Percentiles rank a stretch among this genome's conserved stretches.
phyloP scores from a whole-genome alignment of 208 protist species.

The Lotmaria passim region DNA sequence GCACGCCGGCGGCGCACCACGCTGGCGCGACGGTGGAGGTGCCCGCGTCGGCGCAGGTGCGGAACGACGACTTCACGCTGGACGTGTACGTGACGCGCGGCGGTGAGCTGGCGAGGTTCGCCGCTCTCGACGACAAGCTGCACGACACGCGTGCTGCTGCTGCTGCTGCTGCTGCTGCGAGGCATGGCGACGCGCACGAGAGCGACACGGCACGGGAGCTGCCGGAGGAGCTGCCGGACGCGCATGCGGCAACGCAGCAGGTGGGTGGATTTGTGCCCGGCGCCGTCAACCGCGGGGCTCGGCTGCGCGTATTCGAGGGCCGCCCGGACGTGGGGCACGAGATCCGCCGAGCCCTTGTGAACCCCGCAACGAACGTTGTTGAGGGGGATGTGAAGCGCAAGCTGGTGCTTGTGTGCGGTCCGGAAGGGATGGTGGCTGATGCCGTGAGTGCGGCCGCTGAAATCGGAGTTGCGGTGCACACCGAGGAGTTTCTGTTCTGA shows the following conservation, averaged over 20 bases:
- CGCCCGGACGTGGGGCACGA: conserved; percentile 21
- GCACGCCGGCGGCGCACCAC: background rate
- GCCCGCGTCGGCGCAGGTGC: background rate
- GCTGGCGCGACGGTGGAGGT: background rate
- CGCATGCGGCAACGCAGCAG: background rate
- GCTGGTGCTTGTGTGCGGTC: conserved; percentile 51
- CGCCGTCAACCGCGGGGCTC: too few species aligned
- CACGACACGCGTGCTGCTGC: background rate
- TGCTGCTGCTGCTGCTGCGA: too few species aligned
- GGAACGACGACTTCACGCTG: background rate
- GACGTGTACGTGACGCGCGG: conserved; percentile 5
- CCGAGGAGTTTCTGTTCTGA: conserved; percentile 39
- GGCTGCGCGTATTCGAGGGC: conserved; percentile 12
- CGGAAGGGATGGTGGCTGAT: conserved; percentile 30
- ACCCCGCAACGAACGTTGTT: background rate
- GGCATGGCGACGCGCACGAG: background rate
- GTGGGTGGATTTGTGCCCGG: background rate
- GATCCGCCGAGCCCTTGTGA: conserved; percentile 1
- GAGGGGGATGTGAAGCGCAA: conserved; percentile 18
- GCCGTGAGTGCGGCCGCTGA: conserved; percentile 16
- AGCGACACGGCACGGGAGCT: background rate
- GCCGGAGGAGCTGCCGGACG: background rate
- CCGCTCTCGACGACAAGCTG: background rate
- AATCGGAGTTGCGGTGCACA: conserved; percentile 35
- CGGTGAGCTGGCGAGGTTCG: background rate